Percentiles rank a stretch among this genome's conserved stretches.
These are phyloP conservation scores for Plasmodium falciparum DNA, from an alignment of 169 alveolate species.

Conservation along the genomic window DNA sequence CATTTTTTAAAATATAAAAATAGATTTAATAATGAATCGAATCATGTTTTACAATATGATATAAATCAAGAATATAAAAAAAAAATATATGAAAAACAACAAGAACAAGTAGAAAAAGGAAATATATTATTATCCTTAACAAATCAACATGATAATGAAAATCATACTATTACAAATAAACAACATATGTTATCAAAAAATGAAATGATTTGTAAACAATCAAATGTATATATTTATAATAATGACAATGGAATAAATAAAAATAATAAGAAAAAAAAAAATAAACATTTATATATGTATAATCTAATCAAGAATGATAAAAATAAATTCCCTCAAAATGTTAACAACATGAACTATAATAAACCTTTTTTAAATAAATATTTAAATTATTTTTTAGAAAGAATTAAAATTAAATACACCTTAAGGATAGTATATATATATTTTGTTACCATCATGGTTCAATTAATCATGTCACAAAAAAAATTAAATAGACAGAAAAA, in stretches of 20 bases:
- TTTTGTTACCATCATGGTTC: constrained; percentile 30
- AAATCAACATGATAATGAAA: not conserved
- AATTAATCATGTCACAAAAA: constrained; percentile 50
- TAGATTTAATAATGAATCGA: not conserved
- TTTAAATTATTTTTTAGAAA: constrained; percentile 32
- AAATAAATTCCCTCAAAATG: not conserved
- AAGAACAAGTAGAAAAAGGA: not conserved
- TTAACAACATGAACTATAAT: not conserved
- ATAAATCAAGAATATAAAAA: not conserved
- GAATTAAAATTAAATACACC: constrained; percentile 39
- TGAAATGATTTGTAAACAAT: not conserved
- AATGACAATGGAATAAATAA: not conserved
- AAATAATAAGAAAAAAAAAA: not conserved
- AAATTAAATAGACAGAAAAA: constrained; percentile 26
- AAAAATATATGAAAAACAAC: not conserved
- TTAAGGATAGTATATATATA: constrained; percentile 47
- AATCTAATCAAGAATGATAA: not conserved
- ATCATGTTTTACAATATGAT: not conserved
- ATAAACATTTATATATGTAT: not conserved
- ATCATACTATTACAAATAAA: not conserved
- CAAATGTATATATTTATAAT: not conserved
- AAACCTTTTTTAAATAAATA: constrained; percentile 1
- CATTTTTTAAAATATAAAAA: constrained; percentile 50
- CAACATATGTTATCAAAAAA: not conserved
- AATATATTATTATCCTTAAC: not conserved